Evolutionary conservation across 2,329 filamentous ascomycete species (phyloP).

Genomic region (Anthostomella pinea): DNA sequence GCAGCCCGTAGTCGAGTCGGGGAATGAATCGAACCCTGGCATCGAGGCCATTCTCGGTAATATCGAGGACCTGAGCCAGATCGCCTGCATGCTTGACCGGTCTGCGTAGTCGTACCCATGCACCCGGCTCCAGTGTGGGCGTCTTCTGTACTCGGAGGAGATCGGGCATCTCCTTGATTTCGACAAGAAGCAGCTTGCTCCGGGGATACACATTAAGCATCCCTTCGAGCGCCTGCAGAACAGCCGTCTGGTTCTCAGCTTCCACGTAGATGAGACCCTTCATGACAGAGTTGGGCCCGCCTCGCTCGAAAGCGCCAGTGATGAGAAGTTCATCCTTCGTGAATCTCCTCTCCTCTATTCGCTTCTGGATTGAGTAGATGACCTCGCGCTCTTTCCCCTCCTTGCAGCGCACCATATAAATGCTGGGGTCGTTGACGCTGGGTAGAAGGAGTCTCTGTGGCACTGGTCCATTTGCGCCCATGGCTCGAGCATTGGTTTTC

Average conservation of each 20-base stretch:
- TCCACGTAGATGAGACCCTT: conserved; percentile 95
- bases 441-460: conserved; percentile 85
- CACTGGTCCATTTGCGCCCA: conserved; percentile 71
- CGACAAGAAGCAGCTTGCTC: conserved; percentile 81
- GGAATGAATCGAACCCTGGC: conserved; percentile 86
- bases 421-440: conserved; percentile 91
- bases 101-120: conserved; percentile 85
- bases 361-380: conserved; percentile 82
- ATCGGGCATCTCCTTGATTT: conserved; percentile 97
- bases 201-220: conserved; percentile 88
- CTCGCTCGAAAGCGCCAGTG: conserved; percentile 88
- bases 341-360: conserved; percentile 74
- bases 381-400: conserved; percentile 95
- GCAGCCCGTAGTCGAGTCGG: conserved; percentile 84
- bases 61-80: conserved; percentile 86
- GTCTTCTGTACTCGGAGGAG: conserved; percentile 88
- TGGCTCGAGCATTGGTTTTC: conserved; percentile 61
- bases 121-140: conserved; percentile 77
- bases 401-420: conserved; percentile 91
- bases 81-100: conserved; percentile 82
- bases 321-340: conserved; percentile 81
- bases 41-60: conserved; percentile 89
- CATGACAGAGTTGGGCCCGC: conserved; percentile 74
- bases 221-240: conserved; percentile 76
- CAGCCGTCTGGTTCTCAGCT: conserved; percentile 81